Evolutionary conservation across 2,329 filamentous ascomycete genomes (phyloP), one percentile per base, ranked within the genome.

Genomic region (Botrytis pseudocinerea): DNA sequence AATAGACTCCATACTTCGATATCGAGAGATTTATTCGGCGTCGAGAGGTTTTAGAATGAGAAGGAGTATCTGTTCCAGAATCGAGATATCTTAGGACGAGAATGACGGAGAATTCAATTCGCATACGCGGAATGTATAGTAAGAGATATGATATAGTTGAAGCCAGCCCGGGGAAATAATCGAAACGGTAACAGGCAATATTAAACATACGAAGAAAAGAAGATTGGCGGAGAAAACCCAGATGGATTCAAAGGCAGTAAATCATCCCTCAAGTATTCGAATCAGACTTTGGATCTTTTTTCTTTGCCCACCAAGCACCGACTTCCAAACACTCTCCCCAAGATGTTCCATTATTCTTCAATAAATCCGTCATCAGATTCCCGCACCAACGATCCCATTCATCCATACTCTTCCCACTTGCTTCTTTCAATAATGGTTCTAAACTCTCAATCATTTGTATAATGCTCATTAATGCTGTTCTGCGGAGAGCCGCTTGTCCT

Each of bases 351-450:
- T 90, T 91, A 74, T 95, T 91, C 81, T 92, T 90, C 80, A 97
- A 87, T 79, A 98, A 83, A 82, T 96, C 92, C 64, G 89, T 88
- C 87, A 94, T 95, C 92, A 97, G 93, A 82, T 91, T 93, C 59
- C 91, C 90, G 83, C 93, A 90, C 95, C 95, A 98, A 60, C 90
- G 86, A 81, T 97, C 93, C 94, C 94, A 98, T 83, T 98, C 95
- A 77, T 97, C 94, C 80, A 93, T 90, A 78, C 92, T 93, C 85
- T 97, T 97, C 22, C 92, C 92, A 79, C 92, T 97, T 63, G 90
- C 89, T 78, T 97, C 92, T 78, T 92, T 89, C 77, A 98, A 84
- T 73, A 96, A 83, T 8, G 93, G 93, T 82, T 98, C 95, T 78
- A 98, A 84, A 75, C 91, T 92, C 80, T 96, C 93, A 71, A 97